phyloP scores from a whole-genome alignment of 192 early-diverging fungal genomes.

The Chytriomyces confervae region DNA sequence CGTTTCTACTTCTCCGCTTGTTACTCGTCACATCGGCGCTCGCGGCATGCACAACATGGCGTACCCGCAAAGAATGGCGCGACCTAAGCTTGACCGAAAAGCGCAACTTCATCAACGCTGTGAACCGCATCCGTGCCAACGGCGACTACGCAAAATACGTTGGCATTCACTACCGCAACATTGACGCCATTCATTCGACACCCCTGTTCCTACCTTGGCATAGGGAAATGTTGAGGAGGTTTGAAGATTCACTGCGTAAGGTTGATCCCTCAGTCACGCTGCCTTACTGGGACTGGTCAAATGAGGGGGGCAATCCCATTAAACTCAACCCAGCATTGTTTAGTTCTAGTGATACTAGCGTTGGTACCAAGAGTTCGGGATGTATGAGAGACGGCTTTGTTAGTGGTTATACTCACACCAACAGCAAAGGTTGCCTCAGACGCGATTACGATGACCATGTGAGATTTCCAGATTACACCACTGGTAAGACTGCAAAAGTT shows the following conservation, averaged over 20 bases:
- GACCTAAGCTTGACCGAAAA: background rate
- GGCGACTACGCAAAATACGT: slow-evolving; percentile 13
- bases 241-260: slow-evolving; percentile 37
- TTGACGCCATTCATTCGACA: slow-evolving; percentile 2
- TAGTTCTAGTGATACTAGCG: background rate
- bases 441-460: background rate
- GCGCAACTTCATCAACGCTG: slow-evolving; percentile 8
- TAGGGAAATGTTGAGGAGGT: slow-evolving; percentile 36
- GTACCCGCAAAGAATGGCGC: slow-evolving; percentile 4
- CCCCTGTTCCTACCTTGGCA: slow-evolving; percentile 44
- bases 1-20: no score
- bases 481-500: no score
- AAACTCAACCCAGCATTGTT: background rate
- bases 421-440: background rate
- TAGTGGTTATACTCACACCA: background rate
- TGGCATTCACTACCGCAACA: background rate
- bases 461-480: background rate
- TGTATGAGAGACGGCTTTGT: slow-evolving; percentile 1
- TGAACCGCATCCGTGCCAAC: background rate
- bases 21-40: no score
- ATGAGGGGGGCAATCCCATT: no score
- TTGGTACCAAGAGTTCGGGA: background rate
- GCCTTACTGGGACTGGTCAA: slow-evolving; percentile 53
- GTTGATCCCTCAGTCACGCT: slow-evolving; percentile 47
- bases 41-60: no score